Evolutionary conservation across 306 rosid genomes (phyloP).

Genomic region (Hippophae rhamnoides): DNA sequence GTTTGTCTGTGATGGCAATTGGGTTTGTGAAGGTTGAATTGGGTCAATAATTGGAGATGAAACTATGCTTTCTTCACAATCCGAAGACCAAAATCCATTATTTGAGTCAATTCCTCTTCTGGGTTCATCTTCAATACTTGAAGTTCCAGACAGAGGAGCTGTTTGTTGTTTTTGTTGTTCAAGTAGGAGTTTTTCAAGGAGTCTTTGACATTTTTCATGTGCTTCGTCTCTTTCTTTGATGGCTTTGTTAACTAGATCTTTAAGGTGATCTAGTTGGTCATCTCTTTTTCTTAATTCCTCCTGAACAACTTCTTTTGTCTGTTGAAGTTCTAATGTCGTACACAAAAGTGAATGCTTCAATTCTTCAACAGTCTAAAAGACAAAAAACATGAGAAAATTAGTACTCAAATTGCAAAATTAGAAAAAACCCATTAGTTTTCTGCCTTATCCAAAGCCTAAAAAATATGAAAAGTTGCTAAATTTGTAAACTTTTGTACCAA

Average conservation of each 20-base stretch:
- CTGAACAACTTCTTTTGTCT: constrained; percentile 53
- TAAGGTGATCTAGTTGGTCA: constrained; percentile 52
- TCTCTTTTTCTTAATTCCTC: constrained; percentile 83
- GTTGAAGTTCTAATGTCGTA: constrained; percentile 74
- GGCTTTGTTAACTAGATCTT: constrained; percentile 57
- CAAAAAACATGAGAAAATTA: constrained; percentile 10
- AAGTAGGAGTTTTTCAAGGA: constrained; percentile 49
- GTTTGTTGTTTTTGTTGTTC: constrained; percentile 34
- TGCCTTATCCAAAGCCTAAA: background rate
- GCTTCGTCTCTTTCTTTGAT: constrained; percentile 79
- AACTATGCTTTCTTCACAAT: constrained; percentile 97
- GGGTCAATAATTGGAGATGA: constrained; percentile 72
- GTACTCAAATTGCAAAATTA: constrained; percentile 14
- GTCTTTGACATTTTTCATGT: constrained; percentile 51
- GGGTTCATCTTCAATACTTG: constrained; percentile 91
- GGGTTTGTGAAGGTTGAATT: constrained; percentile 15
- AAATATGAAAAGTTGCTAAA: background rate
- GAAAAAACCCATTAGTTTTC: background rate
- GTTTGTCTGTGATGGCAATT: background rate
- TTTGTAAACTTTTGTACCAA: background rate
- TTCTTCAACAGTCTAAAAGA: constrained; percentile 60
- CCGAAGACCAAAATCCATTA: constrained; percentile 73
- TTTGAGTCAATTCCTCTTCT: constrained; percentile 68
- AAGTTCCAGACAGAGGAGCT: constrained; percentile 70
- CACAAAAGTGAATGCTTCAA: constrained; percentile 51